A percentile compares a stretch with the other conserved stretches of the same genome.
Evolutionary conservation across 805 yeast species (phyloP).

Genomic region (Suhomyces tanzawaensis): DNA sequence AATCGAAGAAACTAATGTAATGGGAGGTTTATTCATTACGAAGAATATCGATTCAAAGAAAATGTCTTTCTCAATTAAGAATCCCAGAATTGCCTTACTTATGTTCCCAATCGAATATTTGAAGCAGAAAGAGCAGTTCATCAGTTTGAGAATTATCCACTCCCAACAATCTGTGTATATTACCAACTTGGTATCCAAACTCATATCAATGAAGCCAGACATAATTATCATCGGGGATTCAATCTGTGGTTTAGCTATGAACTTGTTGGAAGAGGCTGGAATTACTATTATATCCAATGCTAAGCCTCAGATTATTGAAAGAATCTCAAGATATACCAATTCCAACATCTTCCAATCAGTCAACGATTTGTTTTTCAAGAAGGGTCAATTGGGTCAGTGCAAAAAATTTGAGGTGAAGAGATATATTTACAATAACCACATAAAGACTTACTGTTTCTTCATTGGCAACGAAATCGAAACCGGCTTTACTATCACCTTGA

Average conservation of each 20-base stretch:
- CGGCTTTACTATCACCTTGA: conserved; percentile 83
- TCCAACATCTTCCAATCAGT: conserved; percentile 85
- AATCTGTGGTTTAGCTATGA: conserved; percentile 79
- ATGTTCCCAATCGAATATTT: conserved; percentile 89
- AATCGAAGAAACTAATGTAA: conserved; percentile 49
- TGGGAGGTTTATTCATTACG: conserved; percentile 83
- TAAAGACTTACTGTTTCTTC: conserved; percentile 75
- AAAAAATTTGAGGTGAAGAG: conserved; percentile 67
- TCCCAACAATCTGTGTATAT: conserved; percentile 88
- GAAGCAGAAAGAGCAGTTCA: conserved; percentile 71
- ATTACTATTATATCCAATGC: conserved; percentile 79
- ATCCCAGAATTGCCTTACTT: conserved; percentile 77
- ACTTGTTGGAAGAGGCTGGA: conserved; percentile 66
- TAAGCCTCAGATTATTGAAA: conserved; percentile 76
- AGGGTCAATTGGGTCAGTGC: conserved; percentile 67
- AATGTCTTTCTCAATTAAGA: conserved; percentile 63
- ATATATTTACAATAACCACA: conserved; percentile 51
- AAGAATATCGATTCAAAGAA: conserved; percentile 74
- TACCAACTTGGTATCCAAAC: conserved; percentile 74
- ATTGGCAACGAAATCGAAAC: conserved; percentile 69
- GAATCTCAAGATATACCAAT: conserved; percentile 73
- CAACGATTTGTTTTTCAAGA: conserved; percentile 72
- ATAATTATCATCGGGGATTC: conserved; percentile 75
- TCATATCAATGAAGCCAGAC: conserved; percentile 73
- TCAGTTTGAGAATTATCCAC: conserved; percentile 77